Conservation (phyloP, 352 stramenopile species). For the Globisporangium middletonii region DNA sequence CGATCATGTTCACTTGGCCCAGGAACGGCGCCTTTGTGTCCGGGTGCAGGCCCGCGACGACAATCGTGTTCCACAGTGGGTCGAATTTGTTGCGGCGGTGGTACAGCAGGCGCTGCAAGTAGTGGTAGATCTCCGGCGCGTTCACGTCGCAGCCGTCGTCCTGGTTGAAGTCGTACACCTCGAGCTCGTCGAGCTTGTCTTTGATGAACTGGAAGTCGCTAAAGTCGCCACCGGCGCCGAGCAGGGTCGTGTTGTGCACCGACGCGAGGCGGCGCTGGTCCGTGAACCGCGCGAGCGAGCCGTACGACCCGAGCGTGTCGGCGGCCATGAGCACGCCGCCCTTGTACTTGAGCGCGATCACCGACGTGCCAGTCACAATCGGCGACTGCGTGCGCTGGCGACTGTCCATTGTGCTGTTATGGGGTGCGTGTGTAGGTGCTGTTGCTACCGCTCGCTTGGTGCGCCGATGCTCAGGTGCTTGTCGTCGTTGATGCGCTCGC, state of each 20-base stretch:
- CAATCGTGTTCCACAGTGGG: slow-evolving; percentile 97
- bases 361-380: slow-evolving; percentile 97
- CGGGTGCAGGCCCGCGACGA: slow-evolving; percentile 92
- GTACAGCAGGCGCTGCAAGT: slow-evolving; percentile 97
- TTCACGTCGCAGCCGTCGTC: slow-evolving; percentile 93
- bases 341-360: slow-evolving; percentile 95
- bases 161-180: slow-evolving; percentile 94
- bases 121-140: slow-evolving; percentile 94
- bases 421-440: slow-evolving; percentile 1
- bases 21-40: slow-evolving; percentile 92
- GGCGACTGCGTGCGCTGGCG: slow-evolving; percentile 87
- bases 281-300: slow-evolving; percentile 97
- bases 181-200: slow-evolving; percentile 92
- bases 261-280: slow-evolving; percentile 82
- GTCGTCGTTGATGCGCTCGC: neutral
- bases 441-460: slow-evolving; percentile 2
- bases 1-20: slow-evolving; percentile 96
- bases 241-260: slow-evolving; percentile 90
- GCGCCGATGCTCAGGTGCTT: neutral
- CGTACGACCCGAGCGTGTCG: slow-evolving; percentile 97
- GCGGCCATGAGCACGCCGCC: slow-evolving; percentile 96
- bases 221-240: slow-evolving; percentile 95
- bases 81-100: slow-evolving; percentile 98
- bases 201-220: slow-evolving; percentile 97
- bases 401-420: slow-evolving; percentile 36